Base-by-base conservation (phyloP, 2,329 filamentous ascomycete genomes). In the Fusarium sp. region DNA sequence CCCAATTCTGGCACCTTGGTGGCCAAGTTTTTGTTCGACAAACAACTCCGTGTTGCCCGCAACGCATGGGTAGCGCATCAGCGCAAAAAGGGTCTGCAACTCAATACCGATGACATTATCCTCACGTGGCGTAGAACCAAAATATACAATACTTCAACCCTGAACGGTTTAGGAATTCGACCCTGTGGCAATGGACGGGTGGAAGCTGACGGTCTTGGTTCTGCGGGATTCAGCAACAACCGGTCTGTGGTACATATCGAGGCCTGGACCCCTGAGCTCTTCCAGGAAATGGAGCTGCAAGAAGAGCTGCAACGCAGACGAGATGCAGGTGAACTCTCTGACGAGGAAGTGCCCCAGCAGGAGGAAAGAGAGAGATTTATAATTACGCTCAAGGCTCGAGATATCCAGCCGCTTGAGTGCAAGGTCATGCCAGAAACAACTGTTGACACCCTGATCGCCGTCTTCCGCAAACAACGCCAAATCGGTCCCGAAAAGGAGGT, bases 61-160 rank as follows among this genome's bases (percentile, higher is more conserved):
- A 78, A 88, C 40, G 88, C 87, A 15, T 98, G 94, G 92, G 88
- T 91, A 72, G 80, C 83, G 15, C 84, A 85, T 57, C 91, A 94
- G 75, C 78, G 78, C 3, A 85, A 79, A 3, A 79, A 82, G 4
- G 77, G 78, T 2, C 53, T 78, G 8, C 34, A 72, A 12, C 73
- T 84, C 10, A 69, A 79, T 4, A 71, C 78, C 4, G 82, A 86
- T 5, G 82, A 84, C 1, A 82, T 97, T 20, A 91, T 96, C 73
- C 85, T 98, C 58, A 96, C 93, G 0, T 97, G 93, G 91, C 90
- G 90, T 68, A 86, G 88, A 27, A 88, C 88, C 62, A 88, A 88
- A 63, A 80, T 97, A 5, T 97, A 92, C 77, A 88, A 92, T 69
- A 86, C 87, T n/a, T 93, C 92, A 8, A 94, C 91, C 2, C 90